phyloP scores from a whole-genome alignment of 2,329 filamentous ascomycete species.

The Malbranchea zuffiana region DNA sequence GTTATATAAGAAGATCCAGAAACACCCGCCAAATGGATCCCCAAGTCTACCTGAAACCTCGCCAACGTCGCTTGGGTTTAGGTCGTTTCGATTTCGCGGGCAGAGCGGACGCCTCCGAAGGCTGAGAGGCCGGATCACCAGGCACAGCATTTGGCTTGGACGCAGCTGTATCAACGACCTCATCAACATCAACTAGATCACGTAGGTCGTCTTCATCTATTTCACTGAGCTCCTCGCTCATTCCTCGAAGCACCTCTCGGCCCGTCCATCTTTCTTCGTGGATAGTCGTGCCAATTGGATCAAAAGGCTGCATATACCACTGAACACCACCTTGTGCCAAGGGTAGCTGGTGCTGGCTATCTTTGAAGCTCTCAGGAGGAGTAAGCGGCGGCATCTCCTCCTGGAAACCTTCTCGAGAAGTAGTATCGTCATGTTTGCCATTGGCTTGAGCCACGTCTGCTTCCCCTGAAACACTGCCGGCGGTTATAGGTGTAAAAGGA shows the following conservation, averaged over 20 bases:
- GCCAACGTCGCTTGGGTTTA: constrained; percentile 24
- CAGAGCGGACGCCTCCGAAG: neutral
- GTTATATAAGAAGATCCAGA: too few relatives aligned
- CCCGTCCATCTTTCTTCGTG: constrained; percentile 64
- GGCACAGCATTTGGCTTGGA: constrained; percentile 2
- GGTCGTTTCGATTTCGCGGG: constrained; percentile 19
- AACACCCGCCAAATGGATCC: too few relatives aligned
- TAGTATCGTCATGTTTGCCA: constrained; percentile 20
- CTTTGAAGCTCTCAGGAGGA: constrained; percentile 31
- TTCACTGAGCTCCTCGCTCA: constrained; percentile 83
- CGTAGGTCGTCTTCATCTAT: constrained; percentile 84
- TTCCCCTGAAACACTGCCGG: too few relatives aligned
- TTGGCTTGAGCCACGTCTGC: constrained; percentile 15
- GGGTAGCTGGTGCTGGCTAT: constrained; percentile 34
- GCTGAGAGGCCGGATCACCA: neutral
- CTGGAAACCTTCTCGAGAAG: constrained; percentile 37
- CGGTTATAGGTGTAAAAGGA: too few relatives aligned
- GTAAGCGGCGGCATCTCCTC: constrained; percentile 30
- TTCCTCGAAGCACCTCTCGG: constrained; percentile 56
- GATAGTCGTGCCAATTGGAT: constrained; percentile 68
- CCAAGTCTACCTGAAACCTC: constrained; percentile 20
- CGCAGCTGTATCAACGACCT: constrained; percentile 19
- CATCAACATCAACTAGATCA: constrained; percentile 52
- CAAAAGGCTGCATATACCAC: constrained; percentile 78
- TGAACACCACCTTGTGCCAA: constrained; percentile 66